A percentile compares a stretch with the other conserved stretches of the same genome.
These are phyloP conservation scores for Penicillium salamii DNA, from an alignment of 495 filamentous ascomycete genomes.

Conservation along the genomic window DNA sequence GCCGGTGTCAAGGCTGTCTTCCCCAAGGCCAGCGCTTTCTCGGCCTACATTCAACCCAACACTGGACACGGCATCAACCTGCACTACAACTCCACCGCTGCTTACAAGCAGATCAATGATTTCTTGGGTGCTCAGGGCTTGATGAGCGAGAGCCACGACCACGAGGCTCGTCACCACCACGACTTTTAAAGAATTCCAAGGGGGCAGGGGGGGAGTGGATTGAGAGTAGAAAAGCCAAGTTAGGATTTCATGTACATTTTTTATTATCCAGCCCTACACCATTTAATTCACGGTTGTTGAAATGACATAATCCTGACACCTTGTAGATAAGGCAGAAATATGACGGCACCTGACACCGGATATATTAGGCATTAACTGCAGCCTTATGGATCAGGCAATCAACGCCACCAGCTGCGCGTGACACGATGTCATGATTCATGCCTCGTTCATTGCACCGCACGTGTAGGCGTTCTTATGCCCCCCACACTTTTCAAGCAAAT, in stretches of 20 bases:
- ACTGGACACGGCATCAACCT: slow-evolving; percentile 53
- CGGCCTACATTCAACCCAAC: slow-evolving; percentile 43
- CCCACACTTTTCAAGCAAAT: slow-evolving; percentile 1
- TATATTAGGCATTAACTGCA: not conserved
- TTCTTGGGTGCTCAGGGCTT: slow-evolving; percentile 8
- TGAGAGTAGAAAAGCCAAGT: not conserved
- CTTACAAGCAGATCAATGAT: slow-evolving; percentile 26
- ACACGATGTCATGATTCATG: not conserved
- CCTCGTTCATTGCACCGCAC: too few relatives aligned
- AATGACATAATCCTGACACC: too few relatives aligned
- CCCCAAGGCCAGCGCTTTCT: slow-evolving; percentile 40
- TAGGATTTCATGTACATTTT: not conserved
- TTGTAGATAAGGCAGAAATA: too few relatives aligned
- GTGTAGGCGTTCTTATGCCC: too few relatives aligned
- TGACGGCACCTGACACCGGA: not conserved
- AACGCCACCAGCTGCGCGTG: too few relatives aligned
- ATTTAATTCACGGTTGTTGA: too few relatives aligned
- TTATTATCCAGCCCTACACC: not conserved
- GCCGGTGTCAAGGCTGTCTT: slow-evolving; percentile 34
- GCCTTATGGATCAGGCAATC: not conserved
- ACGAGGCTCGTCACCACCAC: slow-evolving; percentile 1
- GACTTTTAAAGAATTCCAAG: not conserved
- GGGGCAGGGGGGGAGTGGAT: not conserved
- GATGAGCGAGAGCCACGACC: not conserved
- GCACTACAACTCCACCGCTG: slow-evolving; percentile 46